Percentiles rank a stretch among this genome's conserved stretches.
Evolutionary conservation across 805 yeast species (phyloP).

Genomic region (Dipodascus albidus): DNA sequence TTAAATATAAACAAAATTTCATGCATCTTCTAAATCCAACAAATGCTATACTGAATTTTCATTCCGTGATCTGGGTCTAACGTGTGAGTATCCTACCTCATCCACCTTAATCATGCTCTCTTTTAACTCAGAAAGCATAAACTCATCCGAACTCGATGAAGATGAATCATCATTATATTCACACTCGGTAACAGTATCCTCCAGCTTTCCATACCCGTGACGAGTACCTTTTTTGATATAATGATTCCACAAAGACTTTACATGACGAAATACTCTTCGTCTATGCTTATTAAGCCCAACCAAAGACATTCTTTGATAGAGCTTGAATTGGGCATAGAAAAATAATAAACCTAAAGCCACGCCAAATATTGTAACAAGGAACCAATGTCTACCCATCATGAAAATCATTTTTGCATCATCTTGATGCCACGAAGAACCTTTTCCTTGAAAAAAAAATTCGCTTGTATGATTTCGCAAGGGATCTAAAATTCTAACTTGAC

Average conservation of each 20-base stretch:
- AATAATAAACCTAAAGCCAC: conserved; percentile 25
- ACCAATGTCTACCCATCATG: conserved; percentile 61
- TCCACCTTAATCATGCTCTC: not conserved
- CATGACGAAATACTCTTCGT: not conserved
- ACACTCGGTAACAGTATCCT: not conserved
- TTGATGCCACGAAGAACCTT: conserved; percentile 89
- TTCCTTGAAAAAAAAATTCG: conserved; percentile 51
- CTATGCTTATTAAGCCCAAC: not conserved
- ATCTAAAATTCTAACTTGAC: conserved; percentile 58
- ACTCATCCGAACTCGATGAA: not conserved
- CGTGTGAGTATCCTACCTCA: not conserved
- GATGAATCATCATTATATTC: not conserved
- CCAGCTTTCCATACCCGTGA: not conserved
- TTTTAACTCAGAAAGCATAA: not conserved
- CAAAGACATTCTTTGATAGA: not conserved
- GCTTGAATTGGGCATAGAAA: not conserved
- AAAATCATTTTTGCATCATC: conserved; percentile 77
- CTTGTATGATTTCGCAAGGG: conserved; percentile 39
- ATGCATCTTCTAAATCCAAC: not conserved
- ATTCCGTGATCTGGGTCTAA: not conserved
- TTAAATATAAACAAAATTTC: not conserved
- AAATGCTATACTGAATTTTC: not conserved
- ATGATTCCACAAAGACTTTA: not conserved
- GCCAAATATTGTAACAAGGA: conserved; percentile 60
- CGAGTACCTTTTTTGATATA: not conserved